Base-by-base conservation (phyloP, 148 eudicot species). In the Rhododendron williamsianum region DNA sequence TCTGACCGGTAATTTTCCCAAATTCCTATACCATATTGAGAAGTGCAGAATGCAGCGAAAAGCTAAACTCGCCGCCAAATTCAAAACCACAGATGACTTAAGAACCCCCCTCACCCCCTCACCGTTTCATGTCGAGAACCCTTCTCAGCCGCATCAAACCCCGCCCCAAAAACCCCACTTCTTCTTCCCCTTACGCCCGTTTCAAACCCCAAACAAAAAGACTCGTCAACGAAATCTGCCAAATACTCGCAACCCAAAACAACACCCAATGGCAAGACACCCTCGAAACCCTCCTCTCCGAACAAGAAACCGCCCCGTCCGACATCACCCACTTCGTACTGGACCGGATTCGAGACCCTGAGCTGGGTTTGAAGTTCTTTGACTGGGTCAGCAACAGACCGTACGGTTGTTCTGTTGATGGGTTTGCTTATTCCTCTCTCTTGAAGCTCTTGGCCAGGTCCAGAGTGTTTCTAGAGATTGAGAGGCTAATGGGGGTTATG, bases 261-360 rank as follows among this genome's bases (percentile, higher is more conserved):
- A 23, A 86, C 73, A 25, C 85, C 73, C 85, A 94, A 23, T 97
- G 95, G 98, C 94, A 94, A 87, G 83, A 90, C 85, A 72, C 88
- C 76, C 91, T 97, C 54, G 92, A 91, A 82, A 89, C 90, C 90
- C 95, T 88, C 0, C 86, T 97, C 25, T 87, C 88, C 0, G 85
- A 90, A 81, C 91, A 92, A 48, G 84, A 94, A 45, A 81, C 93
- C 46, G 91, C 90, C 49, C 89, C 96, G 2, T 92, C 98, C 9
- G 94, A 95, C 27, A 90, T 97, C 86, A 97, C 98, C 88, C 92
- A 90, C 76, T 69, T 89, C 51, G 96, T 97, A 85, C 93, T 97
- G 83, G 99, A 97, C 81, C 86, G 91, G 87, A 91, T 95, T 83
- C 87, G 78, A 33, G 93, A 93, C 84, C 91, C 87, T 23, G 89